Base-by-base conservation (phyloP, 345 rosid genomes). In the Gynandropsis gynandra region DNA sequence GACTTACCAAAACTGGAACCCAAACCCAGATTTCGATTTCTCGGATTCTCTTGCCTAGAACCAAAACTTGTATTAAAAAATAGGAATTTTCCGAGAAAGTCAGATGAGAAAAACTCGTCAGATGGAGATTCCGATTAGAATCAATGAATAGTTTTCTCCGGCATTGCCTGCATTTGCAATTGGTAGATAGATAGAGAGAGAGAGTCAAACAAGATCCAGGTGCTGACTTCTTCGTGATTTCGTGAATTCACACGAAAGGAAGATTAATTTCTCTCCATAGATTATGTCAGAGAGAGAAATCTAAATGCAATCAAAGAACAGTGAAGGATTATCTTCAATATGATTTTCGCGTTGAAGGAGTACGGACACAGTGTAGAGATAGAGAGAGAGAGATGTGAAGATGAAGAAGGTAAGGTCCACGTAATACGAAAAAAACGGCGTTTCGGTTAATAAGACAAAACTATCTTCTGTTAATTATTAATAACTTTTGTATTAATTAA, bases 181-280 rank as follows among this genome's bases (percentile, higher is more conserved):
- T 24, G 60, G 61, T 66, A 50, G 40, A 36, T 9, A 36, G 40
- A 36, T 9, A 42, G 33, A 51, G 56, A 36, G 47, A 24, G 19
- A 44, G 46, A 66, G 62, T 59, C 66, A 59, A 60, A 66, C 66
- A 66, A 54, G 71, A 66, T 66, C 62, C 29, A 66, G 47, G 34
- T 57, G 50, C 41, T 57, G 54, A 58, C 63, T 58, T 58, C 13
- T 56, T 64, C 46, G 62, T 48, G 31, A 40, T 36, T 32, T 55
- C 34, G 43, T 18, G 24, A 34, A 21, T 20, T 39, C 38, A n/a
- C 12, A 50, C 42, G 9, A 53, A 41, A 41, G 9, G 38, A 40
- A 27, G 5, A 38, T 24, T 27, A 7, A 36, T 1, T 13, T 39
- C 10, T 39, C 7, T 34, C 32, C 9, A n/a, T 0, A 3, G 13